These are phyloP conservation scores for Strobilomyces echinocephalus DNA, from an alignment of 768 basidiomycete species.

Conservation along the genomic window DNA sequence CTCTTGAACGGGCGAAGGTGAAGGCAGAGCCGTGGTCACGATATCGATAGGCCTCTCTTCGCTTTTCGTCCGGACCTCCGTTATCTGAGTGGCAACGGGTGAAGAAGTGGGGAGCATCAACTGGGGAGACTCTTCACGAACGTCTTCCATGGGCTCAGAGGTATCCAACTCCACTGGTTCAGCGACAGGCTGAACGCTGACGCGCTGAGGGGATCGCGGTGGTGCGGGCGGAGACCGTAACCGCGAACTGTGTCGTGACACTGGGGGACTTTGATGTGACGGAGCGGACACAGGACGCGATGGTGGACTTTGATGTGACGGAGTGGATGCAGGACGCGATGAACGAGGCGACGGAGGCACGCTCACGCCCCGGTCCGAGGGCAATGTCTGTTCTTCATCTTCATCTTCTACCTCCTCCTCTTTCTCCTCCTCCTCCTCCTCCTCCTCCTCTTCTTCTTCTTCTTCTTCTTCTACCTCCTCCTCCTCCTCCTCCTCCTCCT, in stretches of 20 bases:
- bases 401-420: constrained; percentile 7
- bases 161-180: constrained; percentile 13
- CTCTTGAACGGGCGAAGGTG: constrained; percentile 2
- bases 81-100: constrained; percentile 1
- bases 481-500: constrained; percentile 8
- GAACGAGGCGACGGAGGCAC: constrained; percentile 12
- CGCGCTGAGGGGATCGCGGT: constrained; percentile 6
- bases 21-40: background rate
- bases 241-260: constrained; percentile 18
- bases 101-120: constrained; percentile 24
- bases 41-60: constrained; percentile 1
- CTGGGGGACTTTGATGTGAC: constrained; percentile 13
- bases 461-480: constrained; percentile 7
- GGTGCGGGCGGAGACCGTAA: constrained; percentile 9
- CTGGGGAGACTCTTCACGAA: constrained; percentile 22
- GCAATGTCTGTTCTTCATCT: constrained; percentile 5
- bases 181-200: constrained; percentile 3
- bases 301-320: constrained; percentile 18
- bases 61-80: background rate
- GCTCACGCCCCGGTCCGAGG: background rate
- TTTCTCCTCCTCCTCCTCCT: constrained; percentile 6
- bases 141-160: constrained; percentile 17
- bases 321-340: constrained; percentile 11
- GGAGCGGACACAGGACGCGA: constrained; percentile 13
- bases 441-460: constrained; percentile 11